Conservation (phyloP, 805 yeast species). For the Saccharomycopsis fodiens region DNA sequence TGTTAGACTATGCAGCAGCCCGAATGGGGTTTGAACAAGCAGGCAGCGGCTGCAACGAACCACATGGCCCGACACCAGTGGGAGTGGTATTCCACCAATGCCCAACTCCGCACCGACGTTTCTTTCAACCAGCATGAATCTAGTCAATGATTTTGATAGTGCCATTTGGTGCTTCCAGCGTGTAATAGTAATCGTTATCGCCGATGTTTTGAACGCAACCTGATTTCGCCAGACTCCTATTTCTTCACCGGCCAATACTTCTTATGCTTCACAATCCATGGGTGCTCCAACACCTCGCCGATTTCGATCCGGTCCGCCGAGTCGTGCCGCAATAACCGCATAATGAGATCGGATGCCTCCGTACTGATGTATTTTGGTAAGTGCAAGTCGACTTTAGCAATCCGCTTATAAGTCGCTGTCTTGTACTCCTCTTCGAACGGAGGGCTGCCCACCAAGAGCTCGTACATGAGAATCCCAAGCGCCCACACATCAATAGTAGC, state of each 20-base stretch:
- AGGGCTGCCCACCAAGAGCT: slow-evolving; percentile 79
- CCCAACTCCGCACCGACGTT: no score
- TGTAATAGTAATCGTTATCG: no score
- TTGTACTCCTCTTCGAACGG: slow-evolving; percentile 84
- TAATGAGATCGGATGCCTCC: slow-evolving; percentile 74
- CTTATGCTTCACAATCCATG: slow-evolving; percentile 71
- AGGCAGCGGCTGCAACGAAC: no score
- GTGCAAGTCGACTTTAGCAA: slow-evolving; percentile 65
- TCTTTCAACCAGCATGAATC: no score
- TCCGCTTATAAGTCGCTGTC: slow-evolving; percentile 72
- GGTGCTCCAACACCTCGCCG: slow-evolving; percentile 59
- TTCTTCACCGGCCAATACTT: slow-evolving; percentile 50
- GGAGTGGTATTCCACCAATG: no score
- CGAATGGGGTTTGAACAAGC: no score
- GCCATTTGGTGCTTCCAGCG: no score
- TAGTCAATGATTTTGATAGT: no score
- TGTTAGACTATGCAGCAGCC: no score
- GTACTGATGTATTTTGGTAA: slow-evolving; percentile 64
- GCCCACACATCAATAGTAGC: slow-evolving; percentile 87
- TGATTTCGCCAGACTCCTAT: no score
- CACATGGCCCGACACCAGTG: no score
- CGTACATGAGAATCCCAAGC: slow-evolving; percentile 79
- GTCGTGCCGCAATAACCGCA: slow-evolving; percentile 52
- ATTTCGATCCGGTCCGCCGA: slow-evolving; percentile 62
- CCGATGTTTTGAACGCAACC: no score